These are phyloP conservation scores for Eutrema heterophyllum DNA, from an alignment of 345 rosid species.

Conservation along the genomic window DNA sequence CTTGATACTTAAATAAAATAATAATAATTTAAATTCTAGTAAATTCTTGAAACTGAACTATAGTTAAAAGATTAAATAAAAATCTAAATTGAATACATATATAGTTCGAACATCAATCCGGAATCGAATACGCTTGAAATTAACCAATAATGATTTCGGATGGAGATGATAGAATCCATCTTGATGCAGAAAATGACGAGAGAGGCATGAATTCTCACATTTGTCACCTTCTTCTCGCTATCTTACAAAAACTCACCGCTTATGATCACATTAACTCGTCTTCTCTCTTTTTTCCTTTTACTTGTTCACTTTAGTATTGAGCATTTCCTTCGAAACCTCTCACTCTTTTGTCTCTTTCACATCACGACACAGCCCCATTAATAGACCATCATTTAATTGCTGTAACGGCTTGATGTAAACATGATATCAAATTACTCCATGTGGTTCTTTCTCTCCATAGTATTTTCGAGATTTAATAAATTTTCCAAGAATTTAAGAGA, in stretches of 20 bases:
- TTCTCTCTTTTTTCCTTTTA: neutral
- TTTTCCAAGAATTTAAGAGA: neutral
- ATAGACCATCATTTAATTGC: conserved; percentile 12
- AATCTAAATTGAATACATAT: neutral
- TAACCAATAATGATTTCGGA: neutral
- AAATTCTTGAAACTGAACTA: neutral
- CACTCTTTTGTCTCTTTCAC: conserved; percentile 21
- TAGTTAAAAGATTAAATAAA: neutral
- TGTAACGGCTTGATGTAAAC: conserved; percentile 14
- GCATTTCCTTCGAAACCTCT: conserved; percentile 5
- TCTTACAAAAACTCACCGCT: conserved; percentile 33
- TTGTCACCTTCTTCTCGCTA: conserved; percentile 27
- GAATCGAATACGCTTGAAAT: neutral
- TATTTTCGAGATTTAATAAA: neutral
- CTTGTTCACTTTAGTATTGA: neutral
- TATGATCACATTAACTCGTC: conserved; percentile 10
- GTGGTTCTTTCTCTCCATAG: neutral
- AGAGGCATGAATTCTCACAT: conserved; percentile 4
- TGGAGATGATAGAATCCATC: neutral
- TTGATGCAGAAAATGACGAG: conserved; percentile 19
- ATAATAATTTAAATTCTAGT: neutral
- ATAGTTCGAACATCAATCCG: neutral
- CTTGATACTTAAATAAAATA: neutral
- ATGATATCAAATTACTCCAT: neutral
- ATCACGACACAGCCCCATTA: neutral